These are phyloP conservation scores for Chaetothyriales sp. DNA, from an alignment of 2,329 filamentous ascomycete genomes.

Conservation along the genomic window DNA sequence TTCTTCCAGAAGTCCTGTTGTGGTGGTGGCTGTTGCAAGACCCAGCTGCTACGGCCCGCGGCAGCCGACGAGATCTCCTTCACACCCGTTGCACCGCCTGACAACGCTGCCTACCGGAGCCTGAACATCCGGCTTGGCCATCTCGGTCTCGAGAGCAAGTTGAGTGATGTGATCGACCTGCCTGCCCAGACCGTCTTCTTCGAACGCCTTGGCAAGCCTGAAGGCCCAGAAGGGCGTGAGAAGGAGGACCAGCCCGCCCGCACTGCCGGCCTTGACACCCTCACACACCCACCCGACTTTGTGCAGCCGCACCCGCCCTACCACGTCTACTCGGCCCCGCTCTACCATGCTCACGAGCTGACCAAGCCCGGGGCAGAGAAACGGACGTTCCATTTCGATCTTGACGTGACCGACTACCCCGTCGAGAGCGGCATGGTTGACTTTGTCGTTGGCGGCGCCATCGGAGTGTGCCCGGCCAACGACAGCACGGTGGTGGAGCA, in stretches of 20 bases:
- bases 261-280: not conserved
- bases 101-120: slow-evolving; percentile 72
- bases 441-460: slow-evolving; percentile 91
- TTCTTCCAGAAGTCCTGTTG: slow-evolving; percentile 49
- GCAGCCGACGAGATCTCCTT: slow-evolving; percentile 27
- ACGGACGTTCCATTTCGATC: slow-evolving; percentile 91
- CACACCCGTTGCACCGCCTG: slow-evolving; percentile 43
- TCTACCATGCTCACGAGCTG: slow-evolving; percentile 71
- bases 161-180: slow-evolving; percentile 57
- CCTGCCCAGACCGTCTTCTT: slow-evolving; percentile 64
- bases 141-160: slow-evolving; percentile 52
- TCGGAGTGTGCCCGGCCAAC: slow-evolving; percentile 85
- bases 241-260: slow-evolving; percentile 7
- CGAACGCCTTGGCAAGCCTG: slow-evolving; percentile 19
- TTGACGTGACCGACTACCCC: slow-evolving; percentile 91
- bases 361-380: slow-evolving; percentile 85
- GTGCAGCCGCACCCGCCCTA: slow-evolving; percentile 92
- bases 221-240: too few species aligned
- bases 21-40: slow-evolving; percentile 49
- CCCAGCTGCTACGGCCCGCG: slow-evolving; percentile 38
- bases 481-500: slow-evolving; percentile 62
- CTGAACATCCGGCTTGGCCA: slow-evolving; percentile 61
- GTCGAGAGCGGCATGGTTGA: slow-evolving; percentile 64
- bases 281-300: slow-evolving; percentile 61
- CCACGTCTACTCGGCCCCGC: slow-evolving; percentile 75